A percentile compares a stretch with the other conserved stretches of the same genome.
Conservation (phyloP, 2,329 filamentous ascomycete genomes). For the Colletotrichum sp. region DNA sequence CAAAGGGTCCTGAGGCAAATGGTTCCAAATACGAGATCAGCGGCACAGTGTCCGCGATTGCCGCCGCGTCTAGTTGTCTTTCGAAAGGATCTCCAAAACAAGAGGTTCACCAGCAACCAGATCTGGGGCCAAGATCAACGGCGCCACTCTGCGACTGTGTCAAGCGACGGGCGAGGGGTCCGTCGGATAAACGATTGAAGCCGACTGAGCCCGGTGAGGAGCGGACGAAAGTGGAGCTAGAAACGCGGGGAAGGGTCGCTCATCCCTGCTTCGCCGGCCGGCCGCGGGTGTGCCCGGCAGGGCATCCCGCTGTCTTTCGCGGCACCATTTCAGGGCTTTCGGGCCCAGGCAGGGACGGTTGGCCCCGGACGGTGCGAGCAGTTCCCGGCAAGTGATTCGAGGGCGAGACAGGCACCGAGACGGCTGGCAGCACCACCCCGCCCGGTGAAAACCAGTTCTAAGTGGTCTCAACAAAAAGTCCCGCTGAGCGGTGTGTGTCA, state of each 20-base stretch:
- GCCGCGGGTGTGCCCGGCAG: neutral
- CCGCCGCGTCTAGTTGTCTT: neutral
- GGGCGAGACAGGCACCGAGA: neutral
- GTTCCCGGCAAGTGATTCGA: neutral
- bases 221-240: neutral
- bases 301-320: neutral
- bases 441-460: neutral
- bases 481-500: constrained; percentile 22
- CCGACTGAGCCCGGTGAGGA: neutral
- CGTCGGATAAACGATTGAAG: neutral
- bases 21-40: neutral
- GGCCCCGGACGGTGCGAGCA: neutral
- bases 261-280: neutral
- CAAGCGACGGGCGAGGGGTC: neutral
- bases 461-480: constrained; percentile 19
- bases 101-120: neutral
- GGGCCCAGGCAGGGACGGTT: neutral
- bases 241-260: constrained; percentile 1
- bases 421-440: neutral
- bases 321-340: neutral
- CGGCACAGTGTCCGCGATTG: neutral
- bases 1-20: neutral
- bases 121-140: neutral
- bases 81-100: neutral
- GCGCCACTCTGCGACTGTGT: neutral